phyloP scores from a whole-genome alignment of 495 filamentous ascomycete species.

The Jackrogersella multiformis region DNA sequence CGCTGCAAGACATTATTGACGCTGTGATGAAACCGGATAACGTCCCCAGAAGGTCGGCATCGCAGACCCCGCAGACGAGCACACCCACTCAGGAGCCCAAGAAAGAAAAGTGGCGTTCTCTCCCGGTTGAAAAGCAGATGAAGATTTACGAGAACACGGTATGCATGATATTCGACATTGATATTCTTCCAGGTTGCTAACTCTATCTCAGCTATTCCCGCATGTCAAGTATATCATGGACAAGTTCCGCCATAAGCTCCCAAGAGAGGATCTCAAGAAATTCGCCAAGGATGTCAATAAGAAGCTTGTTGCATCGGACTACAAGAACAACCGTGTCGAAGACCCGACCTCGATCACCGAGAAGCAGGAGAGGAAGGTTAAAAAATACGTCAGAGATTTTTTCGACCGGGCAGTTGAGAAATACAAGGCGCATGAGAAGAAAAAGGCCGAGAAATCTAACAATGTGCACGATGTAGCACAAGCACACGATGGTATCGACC shows the following conservation, averaged over 20 bases:
- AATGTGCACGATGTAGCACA: constrained; percentile 17
- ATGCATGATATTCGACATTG: constrained; percentile 45
- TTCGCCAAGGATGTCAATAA: constrained; percentile 88
- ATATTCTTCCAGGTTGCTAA: constrained; percentile 33
- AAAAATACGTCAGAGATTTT: constrained; percentile 80
- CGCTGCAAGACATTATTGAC: constrained; percentile 85
- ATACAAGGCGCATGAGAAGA: constrained; percentile 74
- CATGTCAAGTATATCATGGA: constrained; percentile 85
- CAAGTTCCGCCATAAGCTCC: constrained; percentile 84
- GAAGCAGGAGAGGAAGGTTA: constrained; percentile 83
- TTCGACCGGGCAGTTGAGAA: constrained; percentile 87
- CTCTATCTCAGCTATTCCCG: constrained; percentile 70
- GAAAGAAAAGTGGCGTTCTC: constrained; percentile 83
- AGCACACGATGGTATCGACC: constrained; percentile 41
- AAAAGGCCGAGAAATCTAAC: constrained; percentile 61
- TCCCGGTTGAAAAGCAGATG: constrained; percentile 85
- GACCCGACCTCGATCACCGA: constrained; percentile 83
- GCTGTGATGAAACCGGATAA: constrained; percentile 74
- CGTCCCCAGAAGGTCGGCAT: constrained; percentile 55
- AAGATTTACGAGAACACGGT: constrained; percentile 93
- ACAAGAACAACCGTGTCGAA: constrained; percentile 82
- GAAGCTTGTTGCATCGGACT: constrained; percentile 88
- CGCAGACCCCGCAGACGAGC: constrained; percentile 70
- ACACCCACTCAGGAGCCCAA: constrained; percentile 69
- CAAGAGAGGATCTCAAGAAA: constrained; percentile 86